These are phyloP conservation scores for Talinum fruticosum DNA, from an alignment of 148 eudicot genomes.

Conservation along the genomic window DNA sequence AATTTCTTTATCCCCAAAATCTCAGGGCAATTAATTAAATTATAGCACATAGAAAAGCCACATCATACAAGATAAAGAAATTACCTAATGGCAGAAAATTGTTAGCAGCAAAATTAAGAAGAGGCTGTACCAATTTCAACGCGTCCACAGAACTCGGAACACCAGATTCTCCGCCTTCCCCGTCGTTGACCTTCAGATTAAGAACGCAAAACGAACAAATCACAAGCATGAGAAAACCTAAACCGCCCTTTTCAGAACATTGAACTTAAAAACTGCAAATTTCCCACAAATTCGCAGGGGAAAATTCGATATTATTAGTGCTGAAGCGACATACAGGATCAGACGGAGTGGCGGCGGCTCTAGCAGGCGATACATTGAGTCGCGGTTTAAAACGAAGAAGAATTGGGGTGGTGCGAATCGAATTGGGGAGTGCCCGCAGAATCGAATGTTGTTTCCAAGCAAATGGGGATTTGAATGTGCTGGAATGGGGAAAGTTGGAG, in stretches of 20 bases:
- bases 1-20: neutral
- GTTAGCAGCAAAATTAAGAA: constrained; percentile 39
- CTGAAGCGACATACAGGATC: constrained; percentile 4
- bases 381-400: constrained; percentile 11
- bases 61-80: neutral
- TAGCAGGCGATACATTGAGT: neutral
- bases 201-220: neutral
- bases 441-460: neutral
- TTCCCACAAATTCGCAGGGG: neutral
- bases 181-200: constrained; percentile 26
- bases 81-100: constrained; percentile 76
- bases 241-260: neutral
- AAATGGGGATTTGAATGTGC: constrained; percentile 1
- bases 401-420: constrained; percentile 7
- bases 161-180: constrained; percentile 15
- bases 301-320: neutral
- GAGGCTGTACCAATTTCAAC: constrained; percentile 27
- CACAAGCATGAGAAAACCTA: neutral
- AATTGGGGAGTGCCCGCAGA: neutral
- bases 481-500: neutral
- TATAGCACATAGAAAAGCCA: neutral
- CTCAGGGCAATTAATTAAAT: neutral
- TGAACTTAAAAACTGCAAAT: neutral
- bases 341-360: constrained; percentile 21
- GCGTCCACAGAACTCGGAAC: constrained; percentile 5